Percentiles rank a stretch among this genome's conserved stretches.
Conservation (phyloP, 768 basidiomycete genomes). For the Termitomyces eurrhizus region DNA sequence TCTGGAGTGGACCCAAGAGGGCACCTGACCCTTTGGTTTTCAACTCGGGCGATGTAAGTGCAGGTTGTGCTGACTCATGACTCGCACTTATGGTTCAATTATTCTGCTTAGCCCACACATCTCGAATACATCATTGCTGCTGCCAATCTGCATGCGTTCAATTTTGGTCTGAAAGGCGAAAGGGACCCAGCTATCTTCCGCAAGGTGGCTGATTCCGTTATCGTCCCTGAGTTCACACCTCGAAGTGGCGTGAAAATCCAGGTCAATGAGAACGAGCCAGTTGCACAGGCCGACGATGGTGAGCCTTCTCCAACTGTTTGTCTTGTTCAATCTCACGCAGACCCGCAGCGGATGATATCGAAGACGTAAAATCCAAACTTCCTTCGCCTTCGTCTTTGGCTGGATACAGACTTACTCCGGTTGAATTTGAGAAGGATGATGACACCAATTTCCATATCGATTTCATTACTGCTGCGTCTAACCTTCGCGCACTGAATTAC, state of each 20-base stretch:
- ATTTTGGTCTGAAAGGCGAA: conserved; percentile 94
- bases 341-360: conserved; percentile 47
- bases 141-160: conserved; percentile 96
- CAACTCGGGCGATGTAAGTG: conserved; percentile 77
- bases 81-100: neutral
- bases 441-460: conserved; percentile 98
- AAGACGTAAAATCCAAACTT: conserved; percentile 60
- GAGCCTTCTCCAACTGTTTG: conserved; percentile 14
- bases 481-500: conserved; percentile 95
- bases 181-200: conserved; percentile 76
- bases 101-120: conserved; percentile 62
- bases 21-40: conserved; percentile 91
- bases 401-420: conserved; percentile 93
- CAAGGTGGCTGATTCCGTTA: conserved; percentile 77
- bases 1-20: conserved; percentile 99
- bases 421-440: conserved; percentile 99
- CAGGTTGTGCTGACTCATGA: neutral
- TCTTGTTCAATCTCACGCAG: neutral
- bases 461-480: conserved; percentile 97
- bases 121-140: conserved; percentile 87
- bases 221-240: conserved; percentile 91
- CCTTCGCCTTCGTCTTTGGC: conserved; percentile 89
- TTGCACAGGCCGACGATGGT: conserved; percentile 51
- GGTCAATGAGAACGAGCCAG: conserved; percentile 89
- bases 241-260: conserved; percentile 91